A percentile compares a stretch with the other conserved stretches of the same genome.
Evolutionary conservation across 495 filamentous ascomycete genomes (phyloP).

Genomic region (Letharia columbiana): DNA sequence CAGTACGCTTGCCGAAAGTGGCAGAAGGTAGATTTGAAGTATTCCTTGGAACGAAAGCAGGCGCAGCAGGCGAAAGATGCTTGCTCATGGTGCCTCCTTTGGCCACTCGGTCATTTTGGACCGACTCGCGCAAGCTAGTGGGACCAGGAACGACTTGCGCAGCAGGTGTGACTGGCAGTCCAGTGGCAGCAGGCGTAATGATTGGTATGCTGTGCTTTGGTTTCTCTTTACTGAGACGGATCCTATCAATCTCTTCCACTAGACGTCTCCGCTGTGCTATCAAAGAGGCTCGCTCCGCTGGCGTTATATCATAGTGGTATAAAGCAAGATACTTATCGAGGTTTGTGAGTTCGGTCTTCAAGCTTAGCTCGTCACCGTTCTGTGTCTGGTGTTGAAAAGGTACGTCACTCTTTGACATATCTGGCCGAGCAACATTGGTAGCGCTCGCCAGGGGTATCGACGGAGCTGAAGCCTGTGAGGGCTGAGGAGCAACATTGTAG

Average conservation of each 20-base stretch:
- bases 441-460: conserved; percentile 10
- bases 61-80: conserved; percentile 11
- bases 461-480: background rate
- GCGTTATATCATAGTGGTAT: conserved; percentile 32
- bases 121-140: background rate
- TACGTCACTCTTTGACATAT: conserved; percentile 1
- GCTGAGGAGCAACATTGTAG: background rate
- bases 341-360: conserved; percentile 30
- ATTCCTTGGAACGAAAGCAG: conserved; percentile 15
- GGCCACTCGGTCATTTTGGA: background rate
- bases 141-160: background rate
- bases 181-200: background rate
- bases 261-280: conserved; percentile 33
- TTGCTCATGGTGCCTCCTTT: background rate
- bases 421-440: conserved; percentile 18
- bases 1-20: background rate
- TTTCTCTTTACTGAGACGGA: conserved; percentile 34
- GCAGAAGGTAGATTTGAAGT: background rate
- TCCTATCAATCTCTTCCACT: conserved; percentile 34
- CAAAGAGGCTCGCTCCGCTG: conserved; percentile 29
- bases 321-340: conserved; percentile 37
- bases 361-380: conserved; percentile 8
- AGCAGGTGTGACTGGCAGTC: background rate
- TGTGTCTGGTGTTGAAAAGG: conserved; percentile 23
- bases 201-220: conserved; percentile 24